Base-by-base conservation (phyloP, 345 rosid genomes). In the Carallia pectinifolia region DNA sequence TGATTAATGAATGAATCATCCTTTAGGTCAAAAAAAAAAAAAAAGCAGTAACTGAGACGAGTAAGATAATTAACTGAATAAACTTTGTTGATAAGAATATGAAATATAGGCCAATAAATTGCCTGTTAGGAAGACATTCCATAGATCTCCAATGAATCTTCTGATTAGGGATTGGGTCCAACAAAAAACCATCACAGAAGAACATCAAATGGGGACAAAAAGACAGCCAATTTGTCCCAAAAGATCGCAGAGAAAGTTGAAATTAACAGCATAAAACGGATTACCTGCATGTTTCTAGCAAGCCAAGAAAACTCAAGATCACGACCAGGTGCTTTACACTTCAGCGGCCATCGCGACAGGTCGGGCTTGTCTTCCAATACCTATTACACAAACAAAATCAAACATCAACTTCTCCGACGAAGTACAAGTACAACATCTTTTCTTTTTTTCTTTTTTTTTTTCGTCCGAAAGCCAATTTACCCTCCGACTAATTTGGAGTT, bases 71-170 rank as follows among this genome's bases (percentile, higher is more conserved):
- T 44, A 44, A 44, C 5, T 44, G 17, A 44, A 13, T 44, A 44
- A 44, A 44, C 17, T 3, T 23, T 12, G 50, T 44, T 16, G 1
- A 44, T 44, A 44, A 3, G 50, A 44, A 2, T 12, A 44, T 1
- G 17, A 0, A 44, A 44, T 13, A 44, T 16, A 44, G 17, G 60
- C 19, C 34, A 39, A 48, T 70, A 1, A 53, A 9, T 73, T 80
- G 88, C 97, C 80, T 87, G 84, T 92, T 92, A 54, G 90, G 86
- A 71, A 92, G 90, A 44, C 97, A 96, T 81, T 92, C 92, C 18
- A 92, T 76, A 50, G 97, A 88, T 74, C 94, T 86, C 97, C 97
- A 92, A 60, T 92, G 96, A 66, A 92, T 92, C 77, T 92, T 92
- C 74, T 90, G 97, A 72, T 90, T 90, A n/a, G 87, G 92, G 18